Base-by-base conservation (phyloP, 768 basidiomycete genomes). In the Rhizopogon roseolus region DNA sequence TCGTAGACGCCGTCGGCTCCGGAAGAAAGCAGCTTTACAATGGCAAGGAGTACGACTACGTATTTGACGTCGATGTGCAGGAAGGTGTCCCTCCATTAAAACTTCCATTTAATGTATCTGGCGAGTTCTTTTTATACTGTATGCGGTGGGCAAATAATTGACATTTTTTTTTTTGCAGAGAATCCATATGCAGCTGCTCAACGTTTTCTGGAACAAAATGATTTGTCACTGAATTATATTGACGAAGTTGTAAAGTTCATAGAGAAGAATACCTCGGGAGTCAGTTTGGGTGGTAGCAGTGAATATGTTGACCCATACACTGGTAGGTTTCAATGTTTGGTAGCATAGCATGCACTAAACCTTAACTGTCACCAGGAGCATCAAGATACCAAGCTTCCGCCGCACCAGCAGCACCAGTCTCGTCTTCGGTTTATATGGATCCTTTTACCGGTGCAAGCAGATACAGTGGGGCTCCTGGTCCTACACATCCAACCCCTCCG, bases 11-110 rank as follows among this genome's bases (percentile, higher is more conserved):
- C 17, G 89, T 96, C 49, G 90, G 94, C 22, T 84, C 86, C 36
- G 83, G 84, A n/a, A 79, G 93, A 54, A 95, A 91, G 70, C 91
- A 95, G 69, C 78, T 97, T n/a, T 88, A 89, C 64, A 71, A 93
- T 61, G 97, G 97, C 16, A 86, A 87, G 64, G 96, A 98, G 71
- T 99, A 95, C 64, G 97, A 99, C 71, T 97, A 97, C 63, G 96
- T 99, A n/a, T 98, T 98, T 63, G 95, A 97, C 64, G 95, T 99
- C 36, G 97, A 98, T 63, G 87, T 98, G 27, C 81, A 92, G 63
- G 96, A 97, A 55, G 95, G 94, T 2, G 84, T 82, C 14, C 95
- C 96, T 10, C 86, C 95, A 6, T 75, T 98, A 58, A 98, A 98
- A 65, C 78, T 99, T 19, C 96, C 96, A 0, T 98, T 91, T 69